Evolutionary conservation across 2,329 filamentous ascomycete species (phyloP).

Genomic region (Fusarium aywerte): DNA sequence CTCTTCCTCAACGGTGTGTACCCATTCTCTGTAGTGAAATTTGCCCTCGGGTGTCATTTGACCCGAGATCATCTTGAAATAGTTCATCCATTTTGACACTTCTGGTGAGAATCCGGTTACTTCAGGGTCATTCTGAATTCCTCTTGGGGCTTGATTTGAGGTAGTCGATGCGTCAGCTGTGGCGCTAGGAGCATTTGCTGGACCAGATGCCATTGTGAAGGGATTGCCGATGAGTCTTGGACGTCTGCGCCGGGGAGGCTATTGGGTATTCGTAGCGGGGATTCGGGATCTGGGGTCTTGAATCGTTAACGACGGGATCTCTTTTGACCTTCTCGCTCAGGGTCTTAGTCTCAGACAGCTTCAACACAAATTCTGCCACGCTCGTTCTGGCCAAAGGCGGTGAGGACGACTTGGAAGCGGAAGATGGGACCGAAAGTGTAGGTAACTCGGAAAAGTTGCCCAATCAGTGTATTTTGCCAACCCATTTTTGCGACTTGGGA

Average conservation of each 20-base stretch:
- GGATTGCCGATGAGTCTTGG: background rate
- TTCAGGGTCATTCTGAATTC: constrained; percentile 67
- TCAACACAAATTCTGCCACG: constrained; percentile 30
- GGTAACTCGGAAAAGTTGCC: background rate
- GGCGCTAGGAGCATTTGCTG: constrained; percentile 24
- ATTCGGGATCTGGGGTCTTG: constrained; percentile 8
- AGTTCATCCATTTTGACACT: constrained; percentile 78
- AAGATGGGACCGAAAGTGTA: background rate
- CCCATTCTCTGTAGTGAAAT: constrained; percentile 80
- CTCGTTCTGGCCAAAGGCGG: constrained; percentile 32
- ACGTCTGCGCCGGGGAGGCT: constrained; percentile 3
- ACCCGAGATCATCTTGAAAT: constrained; percentile 84
- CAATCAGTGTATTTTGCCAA: background rate
- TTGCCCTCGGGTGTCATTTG: constrained; percentile 74
- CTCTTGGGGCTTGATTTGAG: constrained; percentile 39
- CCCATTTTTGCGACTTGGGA: constrained; percentile 29
- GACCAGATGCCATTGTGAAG: constrained; percentile 38
- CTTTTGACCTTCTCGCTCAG: constrained; percentile 28
- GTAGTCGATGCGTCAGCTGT: constrained; percentile 33
- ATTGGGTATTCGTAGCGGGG: background rate
- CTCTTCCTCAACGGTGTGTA: constrained; percentile 79
- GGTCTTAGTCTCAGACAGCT: constrained; percentile 15
- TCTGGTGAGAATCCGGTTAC: constrained; percentile 72
- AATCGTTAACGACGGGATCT: constrained; percentile 16
- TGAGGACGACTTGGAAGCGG: constrained; percentile 11